phyloP scores from a whole-genome alignment of 345 rosid species.

The Gossypium rotundifolium region DNA sequence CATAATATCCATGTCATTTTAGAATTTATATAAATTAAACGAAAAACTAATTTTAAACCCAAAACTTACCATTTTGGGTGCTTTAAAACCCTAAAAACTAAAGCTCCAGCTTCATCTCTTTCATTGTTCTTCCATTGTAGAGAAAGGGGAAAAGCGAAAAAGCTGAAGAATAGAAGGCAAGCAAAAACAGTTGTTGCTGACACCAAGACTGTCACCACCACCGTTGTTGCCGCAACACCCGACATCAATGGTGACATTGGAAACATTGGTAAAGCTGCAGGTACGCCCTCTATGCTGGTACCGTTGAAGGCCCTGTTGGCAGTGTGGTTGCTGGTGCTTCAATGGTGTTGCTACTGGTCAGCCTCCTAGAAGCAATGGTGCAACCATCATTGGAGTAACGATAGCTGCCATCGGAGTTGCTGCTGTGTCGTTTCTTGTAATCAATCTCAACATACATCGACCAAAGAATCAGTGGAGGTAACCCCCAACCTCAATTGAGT shows the following conservation, averaged over 20 bases:
- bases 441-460: no score
- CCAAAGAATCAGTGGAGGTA: no score
- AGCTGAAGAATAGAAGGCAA: no score
- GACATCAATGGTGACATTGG: neutral
- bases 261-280: neutral
- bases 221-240: neutral
- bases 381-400: neutral
- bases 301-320: neutral
- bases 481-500: no score
- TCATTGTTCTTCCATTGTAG: no score
- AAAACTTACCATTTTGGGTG: no score
- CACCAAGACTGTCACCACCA: neutral
- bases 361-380: neutral
- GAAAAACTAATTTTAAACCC: no score
- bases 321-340: neutral
- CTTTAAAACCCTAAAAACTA: no score
- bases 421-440: neutral
- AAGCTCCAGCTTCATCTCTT: no score
- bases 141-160: no score
- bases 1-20: no score
- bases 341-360: neutral
- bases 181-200: constrained; percentile 7
- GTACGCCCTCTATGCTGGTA: neutral
- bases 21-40: no score
- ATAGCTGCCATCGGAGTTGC: neutral